Conservation (phyloP, 2,329 filamentous ascomycete species). For the Ophiocordyceps camponoti-floridani region DNA sequence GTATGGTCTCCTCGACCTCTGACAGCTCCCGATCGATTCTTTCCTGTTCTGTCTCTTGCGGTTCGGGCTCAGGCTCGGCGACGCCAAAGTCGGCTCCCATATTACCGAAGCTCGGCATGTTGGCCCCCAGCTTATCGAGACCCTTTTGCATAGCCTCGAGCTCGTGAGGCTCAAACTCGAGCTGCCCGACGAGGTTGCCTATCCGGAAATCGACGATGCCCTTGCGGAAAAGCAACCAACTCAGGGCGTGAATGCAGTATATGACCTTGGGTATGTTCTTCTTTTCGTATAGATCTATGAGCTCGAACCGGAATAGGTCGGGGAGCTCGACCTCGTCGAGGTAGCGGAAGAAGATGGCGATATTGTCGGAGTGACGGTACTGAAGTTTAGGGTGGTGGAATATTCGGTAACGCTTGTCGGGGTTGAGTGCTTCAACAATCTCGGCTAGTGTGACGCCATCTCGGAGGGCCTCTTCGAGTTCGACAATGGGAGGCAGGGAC, state of each 20-base stretch:
- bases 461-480: constrained; percentile 79
- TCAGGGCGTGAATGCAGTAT: constrained; percentile 92
- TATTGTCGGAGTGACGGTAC: constrained; percentile 94
- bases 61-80: constrained; percentile 52
- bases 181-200: constrained; percentile 86
- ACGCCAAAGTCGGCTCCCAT: constrained; percentile 94
- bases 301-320: constrained; percentile 89
- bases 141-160: constrained; percentile 94
- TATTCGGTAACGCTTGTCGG: constrained; percentile 58
- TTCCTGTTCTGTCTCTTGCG: constrained; percentile 80
- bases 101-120: constrained; percentile 93
- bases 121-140: constrained; percentile 83
- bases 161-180: constrained; percentile 96
- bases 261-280: constrained; percentile 99
- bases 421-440: constrained; percentile 76
- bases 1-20: constrained; percentile 54
- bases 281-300: constrained; percentile 97
- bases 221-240: constrained; percentile 91
- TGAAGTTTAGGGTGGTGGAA: constrained; percentile 76
- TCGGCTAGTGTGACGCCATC: constrained; percentile 91
- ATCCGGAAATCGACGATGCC: constrained; percentile 92
- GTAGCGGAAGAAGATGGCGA: constrained; percentile 88
- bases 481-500: constrained; percentile 76
- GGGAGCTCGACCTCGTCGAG: constrained; percentile 82
- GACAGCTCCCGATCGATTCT: constrained; percentile 64